Conservation (phyloP, 2,329 filamentous ascomycete species). For the Exophiala spinifera region DNA sequence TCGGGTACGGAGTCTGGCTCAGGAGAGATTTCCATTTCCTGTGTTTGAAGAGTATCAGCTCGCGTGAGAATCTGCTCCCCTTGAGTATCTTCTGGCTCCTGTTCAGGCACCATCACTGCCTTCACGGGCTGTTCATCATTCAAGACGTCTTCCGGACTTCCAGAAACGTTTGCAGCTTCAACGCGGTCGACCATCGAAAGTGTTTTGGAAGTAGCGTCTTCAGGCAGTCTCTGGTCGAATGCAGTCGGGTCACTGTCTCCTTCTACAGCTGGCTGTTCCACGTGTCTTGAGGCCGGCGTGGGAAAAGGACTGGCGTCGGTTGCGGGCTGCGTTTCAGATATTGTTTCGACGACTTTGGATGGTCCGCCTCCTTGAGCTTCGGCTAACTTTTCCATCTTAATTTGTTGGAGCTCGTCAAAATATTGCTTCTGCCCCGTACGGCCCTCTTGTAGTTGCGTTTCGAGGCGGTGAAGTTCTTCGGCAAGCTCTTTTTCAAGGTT, state of each 20-base stretch:
- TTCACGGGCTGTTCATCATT: no score
- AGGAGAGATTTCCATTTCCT: conserved; percentile 24
- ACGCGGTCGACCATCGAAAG: no score
- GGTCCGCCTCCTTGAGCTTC: conserved; percentile 11
- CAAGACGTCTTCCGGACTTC: neutral
- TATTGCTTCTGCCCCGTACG: conserved; percentile 43
- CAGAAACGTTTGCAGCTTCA: neutral
- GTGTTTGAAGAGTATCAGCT: conserved; percentile 11
- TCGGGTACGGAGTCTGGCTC: conserved; percentile 15
- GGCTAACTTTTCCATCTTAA: conserved; percentile 45
- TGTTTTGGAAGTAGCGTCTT: no score
- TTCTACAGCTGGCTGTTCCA: neutral
- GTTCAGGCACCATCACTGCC: neutral
- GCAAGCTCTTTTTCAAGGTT: conserved; percentile 41
- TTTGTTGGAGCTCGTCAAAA: conserved; percentile 47
- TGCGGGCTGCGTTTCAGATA: neutral
- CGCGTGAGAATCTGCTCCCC: neutral
- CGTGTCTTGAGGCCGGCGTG: neutral
- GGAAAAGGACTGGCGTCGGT: neutral
- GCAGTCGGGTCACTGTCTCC: neutral
- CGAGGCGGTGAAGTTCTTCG: conserved; percentile 45
- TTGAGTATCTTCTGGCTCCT: neutral
- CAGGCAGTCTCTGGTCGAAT: neutral
- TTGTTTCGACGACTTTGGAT: neutral
- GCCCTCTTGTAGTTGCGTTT: conserved; percentile 38